Conservation (phyloP, 306 rosid species). For the Acacia melanoxylon region DNA sequence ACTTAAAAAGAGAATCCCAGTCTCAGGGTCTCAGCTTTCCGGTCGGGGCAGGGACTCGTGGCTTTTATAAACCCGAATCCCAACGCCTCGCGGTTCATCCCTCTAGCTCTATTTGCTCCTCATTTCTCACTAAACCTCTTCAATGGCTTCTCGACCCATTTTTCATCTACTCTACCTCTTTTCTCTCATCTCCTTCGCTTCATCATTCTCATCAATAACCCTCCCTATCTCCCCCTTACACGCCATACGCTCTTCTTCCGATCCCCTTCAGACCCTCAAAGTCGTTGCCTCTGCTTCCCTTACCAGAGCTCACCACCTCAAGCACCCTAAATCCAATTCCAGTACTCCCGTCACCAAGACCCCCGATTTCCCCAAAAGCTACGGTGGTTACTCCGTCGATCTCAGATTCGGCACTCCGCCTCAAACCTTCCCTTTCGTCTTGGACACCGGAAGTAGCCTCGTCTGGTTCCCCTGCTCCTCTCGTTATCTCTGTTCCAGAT, state of each 20-base stretch:
- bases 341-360: slow-evolving; percentile 26
- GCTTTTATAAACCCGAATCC: not conserved
- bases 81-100: not conserved
- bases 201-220: slow-evolving; percentile 41
- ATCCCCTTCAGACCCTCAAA: slow-evolving; percentile 51
- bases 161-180: slow-evolving; percentile 33
- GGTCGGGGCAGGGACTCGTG: not conserved
- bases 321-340: slow-evolving; percentile 32
- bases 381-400: slow-evolving; percentile 73
- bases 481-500: slow-evolving; percentile 64
- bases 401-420: slow-evolving; percentile 82
- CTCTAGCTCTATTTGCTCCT: not conserved
- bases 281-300: slow-evolving; percentile 57
- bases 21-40: too few relatives aligned
- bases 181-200: slow-evolving; percentile 31
- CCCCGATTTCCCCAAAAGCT: slow-evolving; percentile 55
- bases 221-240: slow-evolving; percentile 48
- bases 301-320: slow-evolving; percentile 74
- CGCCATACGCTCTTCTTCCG: slow-evolving; percentile 43
- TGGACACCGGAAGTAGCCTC: slow-evolving; percentile 91
- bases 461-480: slow-evolving; percentile 92
- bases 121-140: not conserved
- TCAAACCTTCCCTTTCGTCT: slow-evolving; percentile 51
- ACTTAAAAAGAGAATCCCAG: too few relatives aligned
- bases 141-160: slow-evolving; percentile 33